A percentile compares a stretch with the other conserved stretches of the same genome.
Conservation (phyloP, 345 rosid genomes). For the Diplotaxis tenuifolia region DNA sequence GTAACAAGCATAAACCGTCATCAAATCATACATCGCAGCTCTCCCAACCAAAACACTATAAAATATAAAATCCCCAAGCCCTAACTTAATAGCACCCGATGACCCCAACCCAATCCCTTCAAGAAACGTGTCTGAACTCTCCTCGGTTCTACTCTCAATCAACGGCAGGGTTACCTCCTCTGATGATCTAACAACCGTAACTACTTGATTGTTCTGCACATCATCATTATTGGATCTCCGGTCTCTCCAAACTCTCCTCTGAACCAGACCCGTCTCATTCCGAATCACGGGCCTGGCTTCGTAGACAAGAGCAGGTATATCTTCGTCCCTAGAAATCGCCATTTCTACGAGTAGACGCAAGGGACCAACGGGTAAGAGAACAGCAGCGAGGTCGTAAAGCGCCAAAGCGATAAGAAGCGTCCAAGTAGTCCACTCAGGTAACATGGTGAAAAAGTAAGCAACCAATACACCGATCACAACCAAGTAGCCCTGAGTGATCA, state of each 20-base stretch:
- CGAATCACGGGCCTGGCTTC: slow-evolving; percentile 76
- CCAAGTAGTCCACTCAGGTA: slow-evolving; percentile 99
- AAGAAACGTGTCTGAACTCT: slow-evolving; percentile 51
- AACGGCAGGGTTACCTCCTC: slow-evolving; percentile 65
- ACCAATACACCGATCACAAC: slow-evolving; percentile 80
- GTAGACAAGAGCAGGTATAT: slow-evolving; percentile 89
- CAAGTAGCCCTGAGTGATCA: slow-evolving; percentile 79
- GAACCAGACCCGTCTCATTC: slow-evolving; percentile 44
- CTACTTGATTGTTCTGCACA: slow-evolving; percentile 14
- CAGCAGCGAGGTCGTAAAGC: slow-evolving; percentile 89
- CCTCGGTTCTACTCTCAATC: slow-evolving; percentile 46
- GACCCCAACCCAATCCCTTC: slow-evolving; percentile 93
- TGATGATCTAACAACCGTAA: slow-evolving; percentile 39
- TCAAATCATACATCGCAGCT: slow-evolving; percentile 91
- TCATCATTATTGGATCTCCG: slow-evolving; percentile 34
- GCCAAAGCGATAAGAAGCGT: slow-evolving; percentile 74
- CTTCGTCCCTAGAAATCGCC: slow-evolving; percentile 94
- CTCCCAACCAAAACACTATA: slow-evolving; percentile 93
- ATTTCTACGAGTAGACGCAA: slow-evolving; percentile 87
- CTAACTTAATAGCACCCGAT: slow-evolving; percentile 85
- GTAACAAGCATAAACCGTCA: slow-evolving; percentile 93
- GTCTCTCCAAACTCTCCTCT: slow-evolving; percentile 81
- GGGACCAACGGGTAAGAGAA: slow-evolving; percentile 88
- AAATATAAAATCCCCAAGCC: slow-evolving; percentile 91
- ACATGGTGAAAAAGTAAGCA: slow-evolving; percentile 87